A percentile compares a stretch with the other conserved stretches of the same genome.
These are phyloP conservation scores for Pichia californica DNA, from an alignment of 805 yeast species.

Conservation along the genomic window DNA sequence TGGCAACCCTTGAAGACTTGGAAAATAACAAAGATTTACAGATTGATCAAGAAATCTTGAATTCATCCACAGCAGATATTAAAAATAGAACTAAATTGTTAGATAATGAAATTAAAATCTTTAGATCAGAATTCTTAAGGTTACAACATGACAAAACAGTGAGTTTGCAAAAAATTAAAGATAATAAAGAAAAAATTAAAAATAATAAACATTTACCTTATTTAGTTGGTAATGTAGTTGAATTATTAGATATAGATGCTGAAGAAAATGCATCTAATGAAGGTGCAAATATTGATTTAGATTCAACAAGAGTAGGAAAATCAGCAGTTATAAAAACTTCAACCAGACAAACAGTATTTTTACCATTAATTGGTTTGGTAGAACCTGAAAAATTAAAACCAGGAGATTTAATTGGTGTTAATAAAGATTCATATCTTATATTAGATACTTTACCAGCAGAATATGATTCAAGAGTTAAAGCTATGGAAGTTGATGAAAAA, in stretches of 20 bases:
- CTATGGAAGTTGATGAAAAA: constrained; percentile 98
- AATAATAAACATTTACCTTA: constrained; percentile 95
- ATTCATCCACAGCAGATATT: constrained; percentile 74
- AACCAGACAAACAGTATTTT: constrained; percentile 93
- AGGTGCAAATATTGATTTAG: constrained; percentile 92
- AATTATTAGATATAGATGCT: constrained; percentile 79
- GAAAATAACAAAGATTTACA: constrained; percentile 52
- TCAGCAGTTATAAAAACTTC: constrained; percentile 98
- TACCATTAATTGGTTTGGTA: constrained; percentile 93
- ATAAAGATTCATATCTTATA: constrained; percentile 90
- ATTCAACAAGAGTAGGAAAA: constrained; percentile 85
- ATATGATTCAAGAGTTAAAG: constrained; percentile 95
- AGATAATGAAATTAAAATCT: constrained; percentile 92
- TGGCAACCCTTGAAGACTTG: constrained; percentile 84
- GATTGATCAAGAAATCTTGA: constrained; percentile 76
- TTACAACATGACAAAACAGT: constrained; percentile 87
- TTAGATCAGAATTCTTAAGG: constrained; percentile 87
- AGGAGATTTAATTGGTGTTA: constrained; percentile 96
- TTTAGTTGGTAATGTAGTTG: constrained; percentile 94
- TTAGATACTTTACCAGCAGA: constrained; percentile 95
- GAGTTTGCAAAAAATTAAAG: constrained; percentile 90
- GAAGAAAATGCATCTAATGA: constrained; percentile 79
- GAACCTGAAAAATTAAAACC: constrained; percentile 90
- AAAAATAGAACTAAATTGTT: constrained; percentile 78
- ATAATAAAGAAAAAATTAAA: constrained; percentile 91